Base-by-base conservation (phyloP, 148 eudicot genomes). In the Chenopodium berlandieri region DNA sequence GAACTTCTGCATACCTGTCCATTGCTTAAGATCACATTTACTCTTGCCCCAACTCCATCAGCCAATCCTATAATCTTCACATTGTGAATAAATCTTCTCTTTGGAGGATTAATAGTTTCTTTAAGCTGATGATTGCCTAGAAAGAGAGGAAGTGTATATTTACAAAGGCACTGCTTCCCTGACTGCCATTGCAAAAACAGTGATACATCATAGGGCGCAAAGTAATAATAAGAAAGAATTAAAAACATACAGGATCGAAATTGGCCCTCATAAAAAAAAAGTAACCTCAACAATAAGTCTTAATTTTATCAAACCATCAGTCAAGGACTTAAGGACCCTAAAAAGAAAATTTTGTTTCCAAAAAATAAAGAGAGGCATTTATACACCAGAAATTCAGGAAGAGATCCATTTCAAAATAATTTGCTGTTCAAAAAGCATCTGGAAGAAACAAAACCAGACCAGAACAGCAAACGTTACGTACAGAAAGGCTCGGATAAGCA, bases 91-190 rank as follows among this genome's bases (percentile, higher is more conserved):
- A 85, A 77, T 44, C 86, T 78, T 71, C 83, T 86, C 70, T 87
- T 93, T 37, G 85, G 77, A 84, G 85, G 71, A 71, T 75, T 76
- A 71, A 30, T 32, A 75, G 82, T 72, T 81, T 86, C 81, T 77
- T 81, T 78, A 81, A 76, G 82, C 81, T 79, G 89, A 69, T 71
- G 83, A 58, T 77, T 77, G 76, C 86, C 85, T 75, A 88, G 60
- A 80, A 22, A 85, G 75, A 89, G 79, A 83, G 98, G 90, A 76
- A 94, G 86, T 75, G 71, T 75, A 81, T 89, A 96, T 73, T 89
- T 89, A 84, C 98, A 96, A 87, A 96, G 89, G 87, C 99, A 91
- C 85, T 90, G 94, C 89, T 90, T 91, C 71, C 99, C 99, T 25
- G 91, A 92, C 99, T 96, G 91, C 88, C 84, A 78, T 77, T 64